Evolutionary conservation across 768 basidiomycete species (phyloP).

Genomic region (Tremella yokohamensis): DNA sequence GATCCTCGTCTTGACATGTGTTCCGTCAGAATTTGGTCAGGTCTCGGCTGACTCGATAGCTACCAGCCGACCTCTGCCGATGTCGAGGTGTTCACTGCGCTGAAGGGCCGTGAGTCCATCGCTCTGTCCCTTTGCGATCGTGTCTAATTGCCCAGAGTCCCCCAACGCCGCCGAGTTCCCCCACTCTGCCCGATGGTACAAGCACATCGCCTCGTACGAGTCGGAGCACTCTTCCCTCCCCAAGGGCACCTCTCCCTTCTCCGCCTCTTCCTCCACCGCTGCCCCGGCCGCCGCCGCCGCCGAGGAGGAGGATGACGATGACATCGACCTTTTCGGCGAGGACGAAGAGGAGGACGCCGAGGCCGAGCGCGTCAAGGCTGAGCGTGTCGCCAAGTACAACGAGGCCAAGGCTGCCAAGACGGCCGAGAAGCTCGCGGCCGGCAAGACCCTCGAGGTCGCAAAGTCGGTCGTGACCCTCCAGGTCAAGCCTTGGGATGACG

Average conservation of each 20-base stretch:
- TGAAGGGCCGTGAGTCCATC: constrained; percentile 32
- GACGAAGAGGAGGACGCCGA: constrained; percentile 74
- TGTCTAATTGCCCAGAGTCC: constrained; percentile 47
- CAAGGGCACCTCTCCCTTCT: constrained; percentile 81
- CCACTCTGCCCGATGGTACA: constrained; percentile 84
- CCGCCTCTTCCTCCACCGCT: constrained; percentile 55
- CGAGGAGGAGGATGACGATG: constrained; percentile 59
- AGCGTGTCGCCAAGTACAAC: constrained; percentile 89
- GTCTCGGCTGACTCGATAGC: constrained; percentile 21
- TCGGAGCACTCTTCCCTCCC: constrained; percentile 67
- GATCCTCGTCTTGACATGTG: constrained; percentile 23
- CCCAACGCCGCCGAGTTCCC: constrained; percentile 66
- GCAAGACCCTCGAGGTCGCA: constrained; percentile 51
- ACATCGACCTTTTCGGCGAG: constrained; percentile 79
- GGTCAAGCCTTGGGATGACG: constrained; percentile 99
- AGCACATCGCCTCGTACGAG: constrained; percentile 66
- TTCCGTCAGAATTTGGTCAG: not conserved
- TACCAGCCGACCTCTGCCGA: constrained; percentile 46
- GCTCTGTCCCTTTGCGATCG: not conserved
- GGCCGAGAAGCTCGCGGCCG: constrained; percentile 66
- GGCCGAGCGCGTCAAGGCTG: constrained; percentile 79
- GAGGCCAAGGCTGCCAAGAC: constrained; percentile 88
- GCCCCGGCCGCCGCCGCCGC: constrained; percentile 51
- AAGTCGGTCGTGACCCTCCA: constrained; percentile 97
- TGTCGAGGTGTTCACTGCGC: constrained; percentile 39